Evolutionary conservation across 169 alveolate species (phyloP).

Genomic region (Cryptosporidium sp.): DNA sequence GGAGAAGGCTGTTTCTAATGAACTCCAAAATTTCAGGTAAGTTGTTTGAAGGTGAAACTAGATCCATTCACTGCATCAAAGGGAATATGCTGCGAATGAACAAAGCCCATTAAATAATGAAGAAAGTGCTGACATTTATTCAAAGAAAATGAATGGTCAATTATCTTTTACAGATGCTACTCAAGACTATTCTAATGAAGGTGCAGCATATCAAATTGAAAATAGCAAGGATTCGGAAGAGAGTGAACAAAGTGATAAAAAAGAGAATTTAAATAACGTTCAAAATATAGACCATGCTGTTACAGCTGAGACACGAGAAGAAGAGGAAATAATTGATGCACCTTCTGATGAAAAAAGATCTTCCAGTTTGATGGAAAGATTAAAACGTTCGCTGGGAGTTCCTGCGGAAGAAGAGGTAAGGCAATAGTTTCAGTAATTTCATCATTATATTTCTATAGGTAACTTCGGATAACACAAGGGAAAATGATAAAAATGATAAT

Average conservation of each 20-base stretch:
- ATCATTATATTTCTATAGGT: not conserved
- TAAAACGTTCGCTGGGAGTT: conserved; percentile 44
- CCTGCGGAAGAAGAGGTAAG: conserved; percentile 32
- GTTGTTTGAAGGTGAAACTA: not conserved
- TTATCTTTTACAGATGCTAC: conserved; percentile 22
- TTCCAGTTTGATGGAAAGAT: conserved; percentile 15
- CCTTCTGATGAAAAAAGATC: conserved; percentile 35
- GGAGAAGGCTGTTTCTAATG: conserved; percentile 30
- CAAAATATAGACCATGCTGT: not conserved
- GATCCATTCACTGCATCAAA: not conserved
- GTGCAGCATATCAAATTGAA: not conserved
- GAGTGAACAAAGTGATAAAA: not conserved
- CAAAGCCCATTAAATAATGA: not conserved
- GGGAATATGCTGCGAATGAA: not conserved
- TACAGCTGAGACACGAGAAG: not conserved
- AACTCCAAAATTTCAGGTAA: conserved; percentile 46
- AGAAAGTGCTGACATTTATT: not conserved
- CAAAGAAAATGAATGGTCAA: conserved; percentile 40
- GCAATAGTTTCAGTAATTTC: not conserved
- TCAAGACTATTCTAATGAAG: not conserved
- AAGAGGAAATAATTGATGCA: conserved; percentile 39
- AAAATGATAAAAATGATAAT: not conserved
- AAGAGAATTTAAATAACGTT: not conserved
- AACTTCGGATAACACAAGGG: not conserved
- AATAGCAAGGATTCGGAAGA: conserved; percentile 1